phyloP scores from a whole-genome alignment of 2,329 filamentous ascomycete genomes.

The Tricladium varicosporioides region DNA sequence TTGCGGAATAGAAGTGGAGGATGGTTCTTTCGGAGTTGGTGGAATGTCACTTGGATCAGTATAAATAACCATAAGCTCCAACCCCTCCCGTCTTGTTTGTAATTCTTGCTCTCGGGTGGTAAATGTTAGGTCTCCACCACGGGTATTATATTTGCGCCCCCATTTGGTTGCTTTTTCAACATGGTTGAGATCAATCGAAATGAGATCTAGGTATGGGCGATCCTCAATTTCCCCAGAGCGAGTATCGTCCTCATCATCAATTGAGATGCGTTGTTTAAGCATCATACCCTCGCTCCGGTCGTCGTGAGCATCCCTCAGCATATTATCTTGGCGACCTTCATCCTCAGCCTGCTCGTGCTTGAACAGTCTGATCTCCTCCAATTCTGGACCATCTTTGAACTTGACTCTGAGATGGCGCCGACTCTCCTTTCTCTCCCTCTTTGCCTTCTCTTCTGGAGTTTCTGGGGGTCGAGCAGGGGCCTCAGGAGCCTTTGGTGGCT shows the following conservation, averaged over 20 bases:
- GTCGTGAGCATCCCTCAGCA: conserved; percentile 70
- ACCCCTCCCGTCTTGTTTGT: conserved; percentile 56
- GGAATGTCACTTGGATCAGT: conserved; percentile 35
- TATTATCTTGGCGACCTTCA: conserved; percentile 62
- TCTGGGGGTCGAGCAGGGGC: conserved; percentile 44
- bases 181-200: conserved; percentile 43
- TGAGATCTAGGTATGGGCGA: conserved; percentile 51
- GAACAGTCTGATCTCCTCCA: conserved; percentile 68
- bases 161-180: conserved; percentile 38
- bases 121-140: conserved; percentile 51
- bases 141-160: conserved; percentile 49
- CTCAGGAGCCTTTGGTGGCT: conserved; percentile 31
- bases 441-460: conserved; percentile 64
- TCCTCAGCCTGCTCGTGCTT: conserved; percentile 72
- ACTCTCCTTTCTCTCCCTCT: conserved; percentile 69
- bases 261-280: conserved; percentile 53
- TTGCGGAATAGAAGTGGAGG: conserved; percentile 14
- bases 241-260: conserved; percentile 49
- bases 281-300: conserved; percentile 72
- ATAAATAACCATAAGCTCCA: conserved; percentile 53
- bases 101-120: conserved; percentile 54
- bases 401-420: conserved; percentile 67
- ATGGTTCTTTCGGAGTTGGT: conserved; percentile 33
- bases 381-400: conserved; percentile 66
- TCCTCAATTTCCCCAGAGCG: conserved; percentile 39